phyloP scores from a whole-genome alignment of 805 yeast species.

The Kodamaea nitidulidarum region DNA sequence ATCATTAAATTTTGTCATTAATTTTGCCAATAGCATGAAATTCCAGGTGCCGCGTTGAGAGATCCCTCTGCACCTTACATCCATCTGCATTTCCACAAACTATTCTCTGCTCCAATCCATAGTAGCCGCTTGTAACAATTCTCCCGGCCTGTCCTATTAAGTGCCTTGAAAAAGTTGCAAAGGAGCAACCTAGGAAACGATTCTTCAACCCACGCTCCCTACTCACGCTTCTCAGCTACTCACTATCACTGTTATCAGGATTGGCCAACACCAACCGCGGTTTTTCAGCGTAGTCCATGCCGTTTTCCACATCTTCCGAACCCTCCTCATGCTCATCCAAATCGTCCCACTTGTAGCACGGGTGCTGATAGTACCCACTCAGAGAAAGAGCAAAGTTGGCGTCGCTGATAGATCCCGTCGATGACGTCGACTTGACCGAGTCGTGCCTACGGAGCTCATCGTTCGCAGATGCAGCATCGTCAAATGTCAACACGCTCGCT shows the following conservation, averaged over 20 bases:
- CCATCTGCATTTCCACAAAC: no score
- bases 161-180: no score
- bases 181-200: no score
- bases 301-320: conserved; percentile 1
- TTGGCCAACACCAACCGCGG: conserved; percentile 54
- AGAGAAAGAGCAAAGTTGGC: conserved; percentile 5
- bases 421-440: conserved; percentile 20
- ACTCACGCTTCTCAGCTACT: no score
- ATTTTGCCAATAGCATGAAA: no score
- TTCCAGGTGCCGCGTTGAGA: no score
- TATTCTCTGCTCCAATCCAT: no score
- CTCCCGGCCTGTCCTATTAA: no score
- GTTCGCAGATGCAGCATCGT: conserved; percentile 15
- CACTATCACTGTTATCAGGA: conserved; percentile 47
- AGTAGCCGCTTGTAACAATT: no score
- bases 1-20: no score
- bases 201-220: no score
- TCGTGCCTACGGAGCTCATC: conserved; percentile 16
- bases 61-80: no score
- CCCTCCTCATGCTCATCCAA: conserved; percentile 14
- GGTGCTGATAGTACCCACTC: conserved; percentile 40
- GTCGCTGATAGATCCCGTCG: conserved; percentile 30
- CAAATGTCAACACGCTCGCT: conserved; percentile 26
- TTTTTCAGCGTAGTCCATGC: conserved; percentile 18
- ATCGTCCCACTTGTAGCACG: conserved; percentile 30